These are phyloP conservation scores for Lentinula raphanica DNA, from an alignment of 768 basidiomycete genomes.

Conservation along the genomic window DNA sequence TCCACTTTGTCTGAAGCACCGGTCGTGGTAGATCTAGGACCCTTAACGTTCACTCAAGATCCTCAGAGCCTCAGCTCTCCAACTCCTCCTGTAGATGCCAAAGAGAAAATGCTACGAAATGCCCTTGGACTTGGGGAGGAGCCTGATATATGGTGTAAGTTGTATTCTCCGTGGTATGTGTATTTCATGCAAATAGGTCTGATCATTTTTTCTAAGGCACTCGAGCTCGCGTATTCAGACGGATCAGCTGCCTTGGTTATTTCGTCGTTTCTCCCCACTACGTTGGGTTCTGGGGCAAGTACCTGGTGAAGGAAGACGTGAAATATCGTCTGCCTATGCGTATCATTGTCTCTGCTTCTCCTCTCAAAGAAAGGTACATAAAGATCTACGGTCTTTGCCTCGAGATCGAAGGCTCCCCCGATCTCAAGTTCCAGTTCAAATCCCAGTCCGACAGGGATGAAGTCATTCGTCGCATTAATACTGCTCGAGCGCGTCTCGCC, in stretches of 20 bases:
- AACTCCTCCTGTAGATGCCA: slow-evolving; percentile 13
- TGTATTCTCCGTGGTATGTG: not conserved
- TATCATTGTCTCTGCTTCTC: slow-evolving; percentile 33
- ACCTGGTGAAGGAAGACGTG: slow-evolving; percentile 29
- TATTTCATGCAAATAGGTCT: not conserved
- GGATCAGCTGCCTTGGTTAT: slow-evolving; percentile 33
- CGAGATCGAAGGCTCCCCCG: slow-evolving; percentile 38
- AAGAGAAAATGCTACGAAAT: slow-evolving; percentile 25
- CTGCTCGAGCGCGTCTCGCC: slow-evolving; percentile 7
- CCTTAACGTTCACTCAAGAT: slow-evolving; percentile 29
- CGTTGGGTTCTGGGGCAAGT: slow-evolving; percentile 45
- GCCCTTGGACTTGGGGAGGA: slow-evolving; percentile 28
- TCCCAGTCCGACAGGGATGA: slow-evolving; percentile 36
- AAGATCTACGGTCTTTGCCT: slow-evolving; percentile 35
- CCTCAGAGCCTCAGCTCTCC: not conserved
- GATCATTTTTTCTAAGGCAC: slow-evolving; percentile 23
- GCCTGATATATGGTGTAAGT: slow-evolving; percentile 32
- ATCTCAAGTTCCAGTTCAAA: slow-evolving; percentile 48
- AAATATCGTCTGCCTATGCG: slow-evolving; percentile 39
- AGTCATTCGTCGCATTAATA: slow-evolving; percentile 32
- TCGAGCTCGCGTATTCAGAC: slow-evolving; percentile 29
- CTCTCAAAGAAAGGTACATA: slow-evolving; percentile 22
- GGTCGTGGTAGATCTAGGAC: slow-evolving; percentile 38
- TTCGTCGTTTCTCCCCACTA: slow-evolving; percentile 35
- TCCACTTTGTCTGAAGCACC: slow-evolving; percentile 12